A percentile compares a stretch with the other conserved stretches of the same genome.
Conservation (phyloP, 2,329 filamentous ascomycete species). For the Huntiella abstrusa region DNA sequence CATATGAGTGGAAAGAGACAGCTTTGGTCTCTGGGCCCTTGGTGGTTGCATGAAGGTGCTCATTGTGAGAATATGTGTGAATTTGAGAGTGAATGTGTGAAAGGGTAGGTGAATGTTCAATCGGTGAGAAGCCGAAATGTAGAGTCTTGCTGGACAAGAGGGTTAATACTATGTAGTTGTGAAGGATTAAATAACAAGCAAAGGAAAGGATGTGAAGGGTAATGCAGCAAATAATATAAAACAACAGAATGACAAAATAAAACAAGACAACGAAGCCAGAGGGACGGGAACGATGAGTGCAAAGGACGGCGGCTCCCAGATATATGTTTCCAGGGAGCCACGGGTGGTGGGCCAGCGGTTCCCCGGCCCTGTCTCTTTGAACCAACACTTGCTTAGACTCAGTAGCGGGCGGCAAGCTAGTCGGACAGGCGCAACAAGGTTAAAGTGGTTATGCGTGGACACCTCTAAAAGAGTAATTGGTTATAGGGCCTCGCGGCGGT, state of each 20-base stretch:
- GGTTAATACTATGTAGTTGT: neutral
- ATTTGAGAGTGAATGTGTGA: neutral
- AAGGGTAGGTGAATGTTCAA: neutral
- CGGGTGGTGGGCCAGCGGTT: neutral
- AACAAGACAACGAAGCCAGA: neutral
- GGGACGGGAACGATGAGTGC: neutral
- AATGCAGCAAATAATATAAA: neutral
- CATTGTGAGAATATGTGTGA: conserved; percentile 4
- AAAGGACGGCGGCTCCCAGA: neutral
- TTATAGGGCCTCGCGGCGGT: neutral
- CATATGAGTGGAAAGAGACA: conserved; percentile 27
- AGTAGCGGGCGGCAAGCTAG: neutral
- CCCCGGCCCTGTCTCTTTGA: neutral
- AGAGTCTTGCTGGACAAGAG: neutral
- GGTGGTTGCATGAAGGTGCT: conserved; percentile 4
- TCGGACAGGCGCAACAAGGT: conserved; percentile 1
- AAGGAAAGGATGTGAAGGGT: neutral
- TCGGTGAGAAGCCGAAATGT: too few species aligned
- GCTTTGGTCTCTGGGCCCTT: conserved; percentile 8
- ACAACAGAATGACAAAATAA: neutral
- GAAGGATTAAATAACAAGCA: neutral
- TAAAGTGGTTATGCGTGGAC: neutral
- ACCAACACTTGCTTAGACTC: neutral
- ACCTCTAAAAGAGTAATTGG: neutral
- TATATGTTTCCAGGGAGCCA: neutral